These are phyloP conservation scores for Sesbania bispinosa DNA, from an alignment of 306 rosid species.

Conservation along the genomic window DNA sequence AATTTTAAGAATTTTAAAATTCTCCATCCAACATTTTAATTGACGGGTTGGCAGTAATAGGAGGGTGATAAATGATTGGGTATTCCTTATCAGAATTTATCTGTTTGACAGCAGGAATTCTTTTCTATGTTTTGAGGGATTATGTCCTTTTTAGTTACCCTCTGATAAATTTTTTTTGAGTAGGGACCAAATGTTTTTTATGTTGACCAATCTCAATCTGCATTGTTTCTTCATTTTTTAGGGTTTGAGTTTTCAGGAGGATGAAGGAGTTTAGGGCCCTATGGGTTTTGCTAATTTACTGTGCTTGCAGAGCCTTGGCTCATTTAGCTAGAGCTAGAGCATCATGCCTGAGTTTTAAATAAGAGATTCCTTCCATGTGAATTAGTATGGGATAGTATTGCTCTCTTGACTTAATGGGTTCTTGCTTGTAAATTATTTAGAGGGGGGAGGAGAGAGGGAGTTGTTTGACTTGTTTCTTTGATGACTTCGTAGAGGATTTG, in stretches of 20 bases:
- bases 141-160: not conserved
- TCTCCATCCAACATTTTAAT: too few relatives aligned
- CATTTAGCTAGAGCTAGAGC: slow-evolving; percentile 3
- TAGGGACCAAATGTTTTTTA: not conserved
- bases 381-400: not conserved
- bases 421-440: too few relatives aligned
- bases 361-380: not conserved
- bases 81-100: not conserved
- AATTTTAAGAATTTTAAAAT: too few relatives aligned
- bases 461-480: not conserved
- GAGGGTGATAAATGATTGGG: not conserved
- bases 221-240: not conserved
- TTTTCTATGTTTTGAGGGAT: not conserved
- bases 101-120: not conserved
- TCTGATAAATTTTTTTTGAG: not conserved
- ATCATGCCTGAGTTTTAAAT: slow-evolving; percentile 2
- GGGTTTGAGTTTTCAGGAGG: not conserved
- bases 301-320: not conserved
- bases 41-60: not conserved
- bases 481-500: not conserved
- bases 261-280: not conserved
- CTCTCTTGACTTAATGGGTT: slow-evolving; percentile 3
- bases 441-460: too few relatives aligned
- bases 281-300: not conserved
- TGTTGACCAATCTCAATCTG: not conserved